A percentile compares a stretch with the other conserved stretches of the same genome.
phyloP scores from a whole-genome alignment of 768 basidiomycete species.

The Fistulinella prunicolor region DNA sequence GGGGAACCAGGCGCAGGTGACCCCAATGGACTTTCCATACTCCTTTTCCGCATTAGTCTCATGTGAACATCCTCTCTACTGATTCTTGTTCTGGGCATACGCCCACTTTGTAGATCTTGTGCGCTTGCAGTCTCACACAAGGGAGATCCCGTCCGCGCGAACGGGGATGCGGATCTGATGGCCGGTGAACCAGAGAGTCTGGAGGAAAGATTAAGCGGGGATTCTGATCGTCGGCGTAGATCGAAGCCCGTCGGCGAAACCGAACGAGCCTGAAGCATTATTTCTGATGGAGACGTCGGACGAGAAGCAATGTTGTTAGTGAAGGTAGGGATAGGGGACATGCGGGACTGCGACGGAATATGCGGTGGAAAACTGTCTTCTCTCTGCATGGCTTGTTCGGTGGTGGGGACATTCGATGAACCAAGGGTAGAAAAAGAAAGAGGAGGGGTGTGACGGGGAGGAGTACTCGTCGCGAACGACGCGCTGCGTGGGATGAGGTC shows the following conservation, averaged over 20 bases:
- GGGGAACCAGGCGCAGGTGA: constrained; percentile 17
- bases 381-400: constrained; percentile 5
- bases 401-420: constrained; percentile 16
- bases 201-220: constrained; percentile 17
- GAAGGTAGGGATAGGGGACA: not conserved
- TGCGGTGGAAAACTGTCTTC: constrained; percentile 2
- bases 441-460: constrained; percentile 21
- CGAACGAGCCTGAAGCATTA: constrained; percentile 11
- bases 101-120: constrained; percentile 18
- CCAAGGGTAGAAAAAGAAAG: constrained; percentile 18
- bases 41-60: constrained; percentile 44
- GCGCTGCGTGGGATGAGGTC: constrained; percentile 21
- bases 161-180: constrained; percentile 21
- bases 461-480: constrained; percentile 28
- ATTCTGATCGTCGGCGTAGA: constrained; percentile 22
- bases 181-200: constrained; percentile 19
- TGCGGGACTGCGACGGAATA: constrained; percentile 4
- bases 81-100: constrained; percentile 41
- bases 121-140: constrained; percentile 21
- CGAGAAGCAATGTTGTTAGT: not conserved
- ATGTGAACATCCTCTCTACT: constrained; percentile 53
- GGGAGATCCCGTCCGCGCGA: constrained; percentile 26
- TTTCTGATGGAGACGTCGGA: constrained; percentile 15
- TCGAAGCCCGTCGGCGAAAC: constrained; percentile 20
- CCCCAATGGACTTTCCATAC: constrained; percentile 41